These are phyloP conservation scores for Annulohypoxylon truncatum DNA, from an alignment of 2,329 filamentous ascomycete genomes.

Conservation along the genomic window DNA sequence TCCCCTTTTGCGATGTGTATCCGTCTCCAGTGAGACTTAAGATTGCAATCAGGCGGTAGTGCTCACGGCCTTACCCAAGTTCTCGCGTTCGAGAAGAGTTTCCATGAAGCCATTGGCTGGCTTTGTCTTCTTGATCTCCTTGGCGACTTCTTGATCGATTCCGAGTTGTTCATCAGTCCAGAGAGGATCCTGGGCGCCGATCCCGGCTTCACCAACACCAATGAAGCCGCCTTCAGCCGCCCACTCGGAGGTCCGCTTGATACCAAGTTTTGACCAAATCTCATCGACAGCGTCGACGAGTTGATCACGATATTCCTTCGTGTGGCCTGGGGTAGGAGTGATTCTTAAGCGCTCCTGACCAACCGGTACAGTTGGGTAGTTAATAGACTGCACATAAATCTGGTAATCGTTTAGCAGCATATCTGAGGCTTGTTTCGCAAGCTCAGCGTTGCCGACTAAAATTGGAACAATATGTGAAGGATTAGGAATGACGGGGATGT, in stretches of 20 bases:
- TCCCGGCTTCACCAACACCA: conserved; percentile 82
- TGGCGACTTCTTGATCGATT: conserved; percentile 70
- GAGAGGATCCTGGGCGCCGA: conserved; percentile 74
- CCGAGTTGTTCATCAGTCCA: conserved; percentile 94
- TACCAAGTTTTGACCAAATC: conserved; percentile 88
- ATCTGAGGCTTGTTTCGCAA: conserved; percentile 92
- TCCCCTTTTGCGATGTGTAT: conserved; percentile 40
- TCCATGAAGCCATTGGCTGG: conserved; percentile 62
- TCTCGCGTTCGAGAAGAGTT: conserved; percentile 68
- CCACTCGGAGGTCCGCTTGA: conserved; percentile 96
- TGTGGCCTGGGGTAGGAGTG: conserved; percentile 94
- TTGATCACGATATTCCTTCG: conserved; percentile 84
- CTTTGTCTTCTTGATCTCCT: conserved; percentile 67
- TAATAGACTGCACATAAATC: conserved; percentile 99
- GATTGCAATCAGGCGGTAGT: conserved; percentile 49
- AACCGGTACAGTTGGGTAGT: conserved; percentile 97
- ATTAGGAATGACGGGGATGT: conserved; percentile 98
- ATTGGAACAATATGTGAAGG: conserved; percentile 96
- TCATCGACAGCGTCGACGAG: conserved; percentile 85
- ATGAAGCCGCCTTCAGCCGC: conserved; percentile 91
- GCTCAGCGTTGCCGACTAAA: conserved; percentile 91
- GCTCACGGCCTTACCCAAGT: conserved; percentile 47
- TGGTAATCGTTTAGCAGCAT: conserved; percentile 88
- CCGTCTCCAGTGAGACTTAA: conserved; percentile 14
- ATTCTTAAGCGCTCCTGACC: conserved; percentile 97